A percentile compares a stretch with the other conserved stretches of the same genome.
These are phyloP conservation scores for Backusella parvicylindrica DNA, from an alignment of 192 early-diverging fungal genomes.

Conservation along the genomic window DNA sequence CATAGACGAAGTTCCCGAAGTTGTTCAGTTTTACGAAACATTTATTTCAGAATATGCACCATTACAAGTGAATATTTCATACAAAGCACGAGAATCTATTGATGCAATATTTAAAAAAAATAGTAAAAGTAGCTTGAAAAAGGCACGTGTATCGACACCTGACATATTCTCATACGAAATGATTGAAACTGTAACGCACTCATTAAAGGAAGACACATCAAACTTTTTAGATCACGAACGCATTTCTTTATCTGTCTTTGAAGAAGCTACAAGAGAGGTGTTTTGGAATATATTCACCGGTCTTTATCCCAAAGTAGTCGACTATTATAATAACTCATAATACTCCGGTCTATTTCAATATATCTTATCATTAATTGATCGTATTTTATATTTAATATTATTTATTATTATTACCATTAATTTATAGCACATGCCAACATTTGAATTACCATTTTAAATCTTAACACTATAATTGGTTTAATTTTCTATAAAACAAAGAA, in stretches of 20 bases:
- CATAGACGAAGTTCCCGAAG: background rate
- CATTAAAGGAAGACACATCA: background rate
- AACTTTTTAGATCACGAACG: background rate
- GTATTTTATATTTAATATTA: background rate
- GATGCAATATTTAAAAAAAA: constrained; percentile 1
- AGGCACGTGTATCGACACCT: background rate
- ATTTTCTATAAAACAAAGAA: background rate
- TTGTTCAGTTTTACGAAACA: constrained; percentile 17
- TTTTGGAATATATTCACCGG: constrained; percentile 21
- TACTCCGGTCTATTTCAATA: background rate
- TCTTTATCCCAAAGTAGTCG: constrained; percentile 14
- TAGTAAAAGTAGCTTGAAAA: background rate
- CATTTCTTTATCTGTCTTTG: background rate
- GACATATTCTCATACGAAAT: background rate
- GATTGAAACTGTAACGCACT: background rate
- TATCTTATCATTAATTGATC: background rate
- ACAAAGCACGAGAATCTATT: constrained; percentile 5
- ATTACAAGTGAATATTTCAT: constrained; percentile 20
- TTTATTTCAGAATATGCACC: constrained; percentile 10
- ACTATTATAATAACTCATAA: background rate
- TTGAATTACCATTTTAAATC: background rate
- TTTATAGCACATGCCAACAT: background rate
- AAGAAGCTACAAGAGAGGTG: constrained; percentile 10
- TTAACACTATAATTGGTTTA: constrained; percentile 16
- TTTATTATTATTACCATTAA: background rate